Evolutionary conservation across 2,329 filamentous ascomycete genomes (phyloP).

Genomic region (Dothistroma pini): DNA sequence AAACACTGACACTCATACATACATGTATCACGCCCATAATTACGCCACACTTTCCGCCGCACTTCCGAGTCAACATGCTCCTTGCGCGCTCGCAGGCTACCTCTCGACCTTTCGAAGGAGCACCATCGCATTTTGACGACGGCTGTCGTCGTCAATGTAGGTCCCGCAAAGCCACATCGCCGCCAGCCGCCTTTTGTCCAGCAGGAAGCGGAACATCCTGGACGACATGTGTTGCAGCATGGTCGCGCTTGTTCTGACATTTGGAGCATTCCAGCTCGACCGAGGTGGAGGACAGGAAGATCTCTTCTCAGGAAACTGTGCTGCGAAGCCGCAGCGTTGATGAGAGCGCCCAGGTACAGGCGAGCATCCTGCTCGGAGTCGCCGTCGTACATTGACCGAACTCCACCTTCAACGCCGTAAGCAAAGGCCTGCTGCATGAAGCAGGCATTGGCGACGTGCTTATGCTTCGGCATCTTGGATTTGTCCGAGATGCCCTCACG

Average conservation of each 20-base stretch:
- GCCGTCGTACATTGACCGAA: slow-evolving; percentile 4
- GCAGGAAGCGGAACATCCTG: no score
- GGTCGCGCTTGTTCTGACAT: neutral
- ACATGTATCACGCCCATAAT: no score
- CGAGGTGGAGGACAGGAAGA: slow-evolving; percentile 7
- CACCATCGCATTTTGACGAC: slow-evolving; percentile 5
- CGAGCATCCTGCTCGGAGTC: slow-evolving; percentile 16
- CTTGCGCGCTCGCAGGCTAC: no score
- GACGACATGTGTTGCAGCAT: neutral
- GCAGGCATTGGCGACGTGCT: slow-evolving; percentile 1
- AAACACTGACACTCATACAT: no score
- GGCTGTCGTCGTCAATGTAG: neutral
- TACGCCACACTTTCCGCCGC: no score
- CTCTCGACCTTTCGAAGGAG: neutral
- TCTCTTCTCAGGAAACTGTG: slow-evolving; percentile 3
- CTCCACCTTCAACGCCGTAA: neutral
- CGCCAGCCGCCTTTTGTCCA: no score
- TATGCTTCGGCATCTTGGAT: neutral
- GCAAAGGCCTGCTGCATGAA: slow-evolving; percentile 21
- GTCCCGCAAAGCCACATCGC: no score
- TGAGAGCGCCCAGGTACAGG: slow-evolving; percentile 15
- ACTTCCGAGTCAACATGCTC: no score
- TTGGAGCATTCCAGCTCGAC: neutral
- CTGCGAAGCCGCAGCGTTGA: slow-evolving; percentile 10
- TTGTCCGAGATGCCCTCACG: slow-evolving; percentile 1